Percentiles rank a stretch among this genome's conserved stretches.
phyloP scores from a whole-genome alignment of 768 basidiomycete genomes.

The Agaricus blazei region DNA sequence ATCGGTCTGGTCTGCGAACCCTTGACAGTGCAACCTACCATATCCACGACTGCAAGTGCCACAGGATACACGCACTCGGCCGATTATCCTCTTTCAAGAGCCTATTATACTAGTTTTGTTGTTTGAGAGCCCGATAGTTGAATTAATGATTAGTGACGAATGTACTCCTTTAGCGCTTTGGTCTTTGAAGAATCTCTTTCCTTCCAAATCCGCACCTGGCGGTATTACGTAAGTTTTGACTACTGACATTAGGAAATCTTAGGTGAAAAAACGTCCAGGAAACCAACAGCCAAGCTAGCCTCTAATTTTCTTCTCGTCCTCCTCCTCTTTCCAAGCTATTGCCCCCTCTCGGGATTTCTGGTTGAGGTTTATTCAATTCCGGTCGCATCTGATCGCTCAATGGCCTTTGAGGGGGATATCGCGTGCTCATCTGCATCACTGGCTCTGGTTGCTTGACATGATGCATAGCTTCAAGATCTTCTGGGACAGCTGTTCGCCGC shows the following conservation, averaged over 20 bases:
- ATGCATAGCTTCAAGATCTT: not conserved
- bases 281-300: not conserved
- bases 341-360: not conserved
- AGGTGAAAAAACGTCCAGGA: not conserved
- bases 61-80: not conserved
- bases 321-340: not conserved
- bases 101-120: too few relatives aligned
- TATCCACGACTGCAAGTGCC: not conserved
- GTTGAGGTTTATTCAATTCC: not conserved
- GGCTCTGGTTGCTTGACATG: constrained; percentile 5
- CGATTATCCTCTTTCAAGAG: too few relatives aligned
- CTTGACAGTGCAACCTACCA: not conserved
- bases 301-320: not conserved
- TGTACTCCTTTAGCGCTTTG: not conserved
- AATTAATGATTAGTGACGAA: too few relatives aligned
- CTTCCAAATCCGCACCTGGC: too few relatives aligned
- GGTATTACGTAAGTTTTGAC: not conserved
- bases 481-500: not conserved
- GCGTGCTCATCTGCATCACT: constrained; percentile 1
- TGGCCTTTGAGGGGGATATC: not conserved
- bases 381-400: not conserved
- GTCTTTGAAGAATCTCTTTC: too few relatives aligned
- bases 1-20: constrained; percentile 3
- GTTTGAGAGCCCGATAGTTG: too few relatives aligned
- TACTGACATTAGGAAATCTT: not conserved